These are phyloP conservation scores for Eucalyptus shirleyi DNA, from an alignment of 345 rosid genomes.

Conservation along the genomic window DNA sequence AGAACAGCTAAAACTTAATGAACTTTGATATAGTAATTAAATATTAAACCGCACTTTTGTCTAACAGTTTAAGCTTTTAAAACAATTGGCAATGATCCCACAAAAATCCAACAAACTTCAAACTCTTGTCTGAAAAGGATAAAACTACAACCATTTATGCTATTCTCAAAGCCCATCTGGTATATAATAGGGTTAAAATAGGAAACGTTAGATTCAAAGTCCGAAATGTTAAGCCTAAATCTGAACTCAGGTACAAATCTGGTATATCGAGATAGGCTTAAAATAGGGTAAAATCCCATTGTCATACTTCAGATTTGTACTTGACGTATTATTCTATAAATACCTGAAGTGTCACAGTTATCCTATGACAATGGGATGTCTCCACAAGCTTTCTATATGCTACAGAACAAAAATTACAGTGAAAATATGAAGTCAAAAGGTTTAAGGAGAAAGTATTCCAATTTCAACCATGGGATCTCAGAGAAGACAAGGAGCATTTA, in stretches of 20 bases:
- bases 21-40: no score
- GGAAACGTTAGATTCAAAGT: not conserved
- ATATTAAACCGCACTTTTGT: no score
- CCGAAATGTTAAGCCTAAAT: not conserved
- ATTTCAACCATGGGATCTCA: not conserved
- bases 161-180: not conserved
- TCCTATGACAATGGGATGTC: not conserved
- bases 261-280: not conserved
- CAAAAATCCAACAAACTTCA: no score
- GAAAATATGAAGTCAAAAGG: not conserved
- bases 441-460: not conserved
- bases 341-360: not conserved
- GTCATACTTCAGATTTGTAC: not conserved
- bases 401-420: not conserved
- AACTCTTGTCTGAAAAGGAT: not conserved
- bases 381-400: not conserved
- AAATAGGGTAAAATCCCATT: not conserved
- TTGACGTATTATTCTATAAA: not conserved
- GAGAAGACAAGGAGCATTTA: not conserved
- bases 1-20: not conserved
- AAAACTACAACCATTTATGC: not conserved
- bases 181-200: not conserved
- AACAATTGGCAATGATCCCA: no score
- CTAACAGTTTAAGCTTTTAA: no score
- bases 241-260: not conserved